A percentile compares a stretch with the other conserved stretches of the same genome.
Conservation (phyloP, 2,329 filamentous ascomycete genomes). For the Ophiostoma ulmi region DNA sequence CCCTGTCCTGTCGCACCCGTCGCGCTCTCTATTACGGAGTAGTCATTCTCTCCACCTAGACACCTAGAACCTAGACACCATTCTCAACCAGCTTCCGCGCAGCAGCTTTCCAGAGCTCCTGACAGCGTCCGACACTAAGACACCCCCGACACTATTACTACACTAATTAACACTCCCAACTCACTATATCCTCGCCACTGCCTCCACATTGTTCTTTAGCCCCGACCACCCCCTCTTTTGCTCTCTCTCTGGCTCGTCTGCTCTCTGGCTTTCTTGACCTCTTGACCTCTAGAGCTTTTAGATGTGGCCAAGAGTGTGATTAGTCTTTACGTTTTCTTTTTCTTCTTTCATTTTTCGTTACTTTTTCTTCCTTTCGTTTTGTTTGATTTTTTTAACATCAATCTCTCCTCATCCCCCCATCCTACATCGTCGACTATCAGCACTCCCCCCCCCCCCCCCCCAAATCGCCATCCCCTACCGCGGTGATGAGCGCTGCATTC, state of each 20-base stretch:
- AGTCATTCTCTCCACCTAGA: neutral
- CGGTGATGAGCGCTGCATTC: conserved; percentile 49
- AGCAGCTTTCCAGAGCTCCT: neutral
- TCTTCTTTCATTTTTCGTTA: neutral
- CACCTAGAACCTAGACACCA: neutral
- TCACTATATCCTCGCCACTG: conserved; percentile 9
- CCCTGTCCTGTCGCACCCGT: neutral
- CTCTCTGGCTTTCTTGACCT: neutral
- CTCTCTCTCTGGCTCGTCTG: neutral
- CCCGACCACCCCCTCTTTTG: conserved; percentile 15
- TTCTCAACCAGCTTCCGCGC: neutral
- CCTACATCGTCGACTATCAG: neutral
- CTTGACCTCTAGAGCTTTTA: conserved; percentile 11
- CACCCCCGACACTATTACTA: neutral
- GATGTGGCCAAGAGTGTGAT: conserved; percentile 23
- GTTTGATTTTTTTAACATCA: neutral
- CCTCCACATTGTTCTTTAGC: conserved; percentile 11
- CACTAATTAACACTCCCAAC: neutral
- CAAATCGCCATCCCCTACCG: conserved; percentile 6
- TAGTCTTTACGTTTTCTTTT: neutral
- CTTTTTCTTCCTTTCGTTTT: neutral
- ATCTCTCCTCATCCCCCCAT: neutral
- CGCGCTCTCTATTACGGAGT: neutral
- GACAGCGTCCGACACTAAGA: neutral
- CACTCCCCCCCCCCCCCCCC: neutral